Base-by-base conservation (phyloP, 192 early-diverging fungal genomes). In the Chytriomyces hyalinus region DNA sequence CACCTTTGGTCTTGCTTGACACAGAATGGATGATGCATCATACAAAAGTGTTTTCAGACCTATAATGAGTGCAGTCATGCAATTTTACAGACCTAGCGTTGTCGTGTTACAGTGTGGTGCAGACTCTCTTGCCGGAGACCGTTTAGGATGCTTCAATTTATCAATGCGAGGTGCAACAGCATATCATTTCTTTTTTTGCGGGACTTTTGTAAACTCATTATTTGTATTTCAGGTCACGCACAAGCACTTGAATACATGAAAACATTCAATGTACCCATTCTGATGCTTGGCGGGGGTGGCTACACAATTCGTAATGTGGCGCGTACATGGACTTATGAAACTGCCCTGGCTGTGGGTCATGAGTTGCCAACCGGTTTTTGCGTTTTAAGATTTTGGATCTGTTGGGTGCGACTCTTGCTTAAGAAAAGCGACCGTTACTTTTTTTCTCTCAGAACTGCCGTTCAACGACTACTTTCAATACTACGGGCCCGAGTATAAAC, bases 61-160 rank as follows among this genome's bases (percentile, higher is more conserved):
- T 45, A 86, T 98, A n/a, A 94, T 99, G 87, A 88, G 93, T 62
- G 88, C 93, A 15, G 95, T 98, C 45, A 96, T 99, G 93, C 92
- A 95, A 65, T 93, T 92, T 78, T 99, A 96, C 79, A 83, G 91
- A 26, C 97, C 97, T 9, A 90, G 91, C 20, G 96, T 94, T 6
- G 88, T 99, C 60, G 94, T 99, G 15, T 75, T 99, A 65, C 97
- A 99, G 84, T 97, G 96, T 81, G 97, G 97, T 62, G 97, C 96
- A 7, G 97, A 99, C 80, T 98, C 96, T 9, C 82, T 99, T 13
- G 93, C 95, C 22, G 93, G 95, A 10, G 97, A 99, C 79, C 91
- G 95, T 28, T 85, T 99, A 59, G 97, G 97, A 15, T 93, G 94
- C 66, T 98, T 98, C 80, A 98, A 98, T 82, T 80, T 99, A 49